phyloP scores from a whole-genome alignment of 2,329 filamentous ascomycete species.

The Aspergillus aculeatus region DNA sequence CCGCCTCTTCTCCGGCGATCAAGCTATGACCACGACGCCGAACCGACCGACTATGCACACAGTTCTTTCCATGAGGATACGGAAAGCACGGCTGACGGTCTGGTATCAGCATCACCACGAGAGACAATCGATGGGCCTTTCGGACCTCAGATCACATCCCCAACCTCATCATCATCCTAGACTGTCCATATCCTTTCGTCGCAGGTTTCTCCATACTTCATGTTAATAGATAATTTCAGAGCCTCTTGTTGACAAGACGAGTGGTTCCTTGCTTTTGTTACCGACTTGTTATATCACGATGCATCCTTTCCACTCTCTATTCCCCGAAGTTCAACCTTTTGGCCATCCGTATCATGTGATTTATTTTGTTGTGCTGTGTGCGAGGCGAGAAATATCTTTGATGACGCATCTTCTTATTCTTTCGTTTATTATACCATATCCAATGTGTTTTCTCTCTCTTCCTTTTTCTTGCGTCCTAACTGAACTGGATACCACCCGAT shows the following conservation, averaged over 20 bases:
- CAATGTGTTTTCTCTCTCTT: constrained; percentile 2
- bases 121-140: constrained; percentile 31
- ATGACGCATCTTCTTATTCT: constrained; percentile 9
- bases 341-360: not conserved
- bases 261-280: not conserved
- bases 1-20: constrained; percentile 57
- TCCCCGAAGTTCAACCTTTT: constrained; percentile 1
- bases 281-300: constrained; percentile 6
- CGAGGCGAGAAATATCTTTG: not conserved
- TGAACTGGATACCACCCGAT: constrained; percentile 20
- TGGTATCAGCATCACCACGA: constrained; percentile 36
- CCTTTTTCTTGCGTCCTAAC: constrained; percentile 7
- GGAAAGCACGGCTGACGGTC: constrained; percentile 46
- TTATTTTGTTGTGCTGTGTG: not conserved
- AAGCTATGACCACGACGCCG: constrained; percentile 61
- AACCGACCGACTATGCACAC: constrained; percentile 49
- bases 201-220: constrained; percentile 3
- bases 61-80: constrained; percentile 52
- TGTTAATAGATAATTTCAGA: constrained; percentile 6
- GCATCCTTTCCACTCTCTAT: constrained; percentile 2
- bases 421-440: not conserved
- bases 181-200: constrained; percentile 10
- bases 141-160: constrained; percentile 29
- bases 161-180: constrained; percentile 16
- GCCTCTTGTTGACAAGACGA: not conserved